Evolutionary conservation across 2,329 filamentous ascomycete species (phyloP).

Genomic region (Pseudogymnoascus pannorum): DNA sequence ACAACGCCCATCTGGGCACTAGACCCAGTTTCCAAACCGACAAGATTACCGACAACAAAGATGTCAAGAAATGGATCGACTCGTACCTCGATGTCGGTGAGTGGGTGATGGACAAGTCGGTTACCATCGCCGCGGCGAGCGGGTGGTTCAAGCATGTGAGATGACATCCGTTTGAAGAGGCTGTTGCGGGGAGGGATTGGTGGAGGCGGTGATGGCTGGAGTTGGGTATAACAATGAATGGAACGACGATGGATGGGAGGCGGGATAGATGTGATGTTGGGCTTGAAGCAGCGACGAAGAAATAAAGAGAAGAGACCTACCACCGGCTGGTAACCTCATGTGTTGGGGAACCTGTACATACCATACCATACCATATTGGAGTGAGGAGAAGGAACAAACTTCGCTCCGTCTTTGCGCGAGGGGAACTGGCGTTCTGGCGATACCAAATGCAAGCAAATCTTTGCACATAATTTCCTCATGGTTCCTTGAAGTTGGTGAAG

Average conservation of each 20-base stretch:
- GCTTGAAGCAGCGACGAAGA: background rate
- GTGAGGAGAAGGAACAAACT: background rate
- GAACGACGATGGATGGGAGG: no score
- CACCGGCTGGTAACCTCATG: background rate
- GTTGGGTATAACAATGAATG: background rate
- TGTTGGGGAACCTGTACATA: background rate
- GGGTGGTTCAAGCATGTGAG: constrained; percentile 87
- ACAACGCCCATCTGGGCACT: constrained; percentile 34
- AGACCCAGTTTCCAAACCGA: constrained; percentile 82
- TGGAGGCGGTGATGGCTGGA: background rate
- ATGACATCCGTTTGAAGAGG: constrained; percentile 35
- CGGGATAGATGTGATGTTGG: no score
- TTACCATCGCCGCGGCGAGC: constrained; percentile 81
- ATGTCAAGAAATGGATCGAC: constrained; percentile 80
- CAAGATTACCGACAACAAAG: constrained; percentile 73
- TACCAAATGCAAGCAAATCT: background rate
- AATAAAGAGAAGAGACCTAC: background rate
- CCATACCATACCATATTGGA: background rate
- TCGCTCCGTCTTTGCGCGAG: background rate
- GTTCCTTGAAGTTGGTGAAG: no score
- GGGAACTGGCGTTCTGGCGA: background rate
- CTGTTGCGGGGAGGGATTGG: background rate
- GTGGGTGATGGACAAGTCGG: constrained; percentile 96
- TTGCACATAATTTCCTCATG: background rate
- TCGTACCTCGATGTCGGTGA: constrained; percentile 92